phyloP scores from a whole-genome alignment of 164 flowering plant species.

The Annona cherimola region DNA sequence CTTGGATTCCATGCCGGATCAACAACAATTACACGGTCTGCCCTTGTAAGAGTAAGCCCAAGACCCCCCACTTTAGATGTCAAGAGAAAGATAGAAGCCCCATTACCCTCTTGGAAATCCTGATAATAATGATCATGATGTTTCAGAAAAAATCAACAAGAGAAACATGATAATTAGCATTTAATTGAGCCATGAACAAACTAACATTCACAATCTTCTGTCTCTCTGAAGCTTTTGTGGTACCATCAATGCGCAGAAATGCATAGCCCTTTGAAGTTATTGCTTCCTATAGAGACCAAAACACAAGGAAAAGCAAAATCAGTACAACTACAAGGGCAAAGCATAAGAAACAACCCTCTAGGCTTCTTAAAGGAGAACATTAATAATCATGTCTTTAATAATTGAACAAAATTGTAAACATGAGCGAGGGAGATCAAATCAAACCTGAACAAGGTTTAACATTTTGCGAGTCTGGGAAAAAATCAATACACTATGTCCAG shows the following conservation, averaged over 20 bases:
- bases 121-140: constrained; percentile 17
- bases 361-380: neutral
- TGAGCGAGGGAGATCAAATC: neutral
- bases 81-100: constrained; percentile 84
- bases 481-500: constrained; percentile 81
- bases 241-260: constrained; percentile 88
- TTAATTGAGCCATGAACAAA: neutral
- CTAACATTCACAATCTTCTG: constrained; percentile 74
- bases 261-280: constrained; percentile 46
- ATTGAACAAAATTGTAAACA: neutral
- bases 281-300: constrained; percentile 45
- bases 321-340: neutral
- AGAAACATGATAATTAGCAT: neutral
- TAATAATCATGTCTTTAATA: neutral
- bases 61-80: constrained; percentile 99
- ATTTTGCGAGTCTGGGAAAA: constrained; percentile 98
- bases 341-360: neutral
- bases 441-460: constrained; percentile 88
- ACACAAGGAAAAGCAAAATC: neutral
- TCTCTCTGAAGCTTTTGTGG: constrained; percentile 80
- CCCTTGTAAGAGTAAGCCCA: constrained; percentile 94
- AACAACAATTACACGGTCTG: constrained; percentile 99
- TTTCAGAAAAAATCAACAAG: neutral
- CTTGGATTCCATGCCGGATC: constrained; percentile 99
- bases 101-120: constrained; percentile 91